phyloP scores from a whole-genome alignment of 2,329 filamentous ascomycete species.

The Lachnellula arida region DNA sequence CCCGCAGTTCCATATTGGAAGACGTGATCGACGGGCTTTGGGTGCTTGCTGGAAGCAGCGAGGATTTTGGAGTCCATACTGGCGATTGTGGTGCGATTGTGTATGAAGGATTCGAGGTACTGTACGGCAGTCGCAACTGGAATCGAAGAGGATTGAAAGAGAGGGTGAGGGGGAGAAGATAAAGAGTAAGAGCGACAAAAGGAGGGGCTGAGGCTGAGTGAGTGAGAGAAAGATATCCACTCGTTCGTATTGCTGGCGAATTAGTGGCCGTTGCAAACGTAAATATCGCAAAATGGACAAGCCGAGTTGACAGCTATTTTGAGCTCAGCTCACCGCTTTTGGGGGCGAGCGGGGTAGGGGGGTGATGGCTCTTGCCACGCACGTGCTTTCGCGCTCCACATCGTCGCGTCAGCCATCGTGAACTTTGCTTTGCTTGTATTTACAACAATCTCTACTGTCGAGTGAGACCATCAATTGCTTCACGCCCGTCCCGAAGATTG shows the following conservation, averaged over 20 bases:
- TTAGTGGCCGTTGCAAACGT: no score
- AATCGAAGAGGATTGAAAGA: not conserved
- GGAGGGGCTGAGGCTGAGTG: not conserved
- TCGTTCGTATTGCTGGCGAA: no score
- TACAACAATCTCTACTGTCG: not conserved
- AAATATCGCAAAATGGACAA: not conserved
- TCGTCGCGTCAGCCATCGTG: conserved; percentile 1
- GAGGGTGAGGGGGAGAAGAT: not conserved
- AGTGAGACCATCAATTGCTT: not conserved
- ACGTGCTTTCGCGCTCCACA: conserved; percentile 3
- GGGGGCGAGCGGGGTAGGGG: not conserved
- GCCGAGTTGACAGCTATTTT: not conserved
- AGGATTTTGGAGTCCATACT: conserved; percentile 49
- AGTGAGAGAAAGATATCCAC: not conserved
- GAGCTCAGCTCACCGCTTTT: conserved; percentile 2
- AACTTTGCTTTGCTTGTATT: not conserved
- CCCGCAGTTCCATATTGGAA: conserved; percentile 66
- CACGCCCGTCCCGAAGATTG: not conserved
- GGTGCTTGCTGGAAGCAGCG: conserved; percentile 57
- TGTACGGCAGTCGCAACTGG: not conserved
- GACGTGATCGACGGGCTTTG: conserved; percentile 48
- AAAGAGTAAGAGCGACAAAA: not conserved
- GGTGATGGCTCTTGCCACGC: not conserved
- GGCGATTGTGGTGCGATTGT: conserved; percentile 15
- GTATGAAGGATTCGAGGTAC: not conserved